phyloP scores from a whole-genome alignment of 768 basidiomycete genomes.

The Russula abietina region DNA sequence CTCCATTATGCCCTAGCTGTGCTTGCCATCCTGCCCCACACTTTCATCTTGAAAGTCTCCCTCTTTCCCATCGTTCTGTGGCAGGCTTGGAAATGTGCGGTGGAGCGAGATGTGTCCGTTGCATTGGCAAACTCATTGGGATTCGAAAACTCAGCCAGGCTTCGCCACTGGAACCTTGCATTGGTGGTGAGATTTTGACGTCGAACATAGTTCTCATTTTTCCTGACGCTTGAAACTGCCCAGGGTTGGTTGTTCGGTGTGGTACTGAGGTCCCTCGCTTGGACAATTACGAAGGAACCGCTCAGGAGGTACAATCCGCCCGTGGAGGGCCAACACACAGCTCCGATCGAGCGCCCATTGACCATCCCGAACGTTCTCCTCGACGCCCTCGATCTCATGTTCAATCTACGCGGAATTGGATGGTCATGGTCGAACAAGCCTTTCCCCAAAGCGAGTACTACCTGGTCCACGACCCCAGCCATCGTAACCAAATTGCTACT shows the following conservation, averaged over 20 bases:
- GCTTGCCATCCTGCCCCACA: conserved; percentile 17
- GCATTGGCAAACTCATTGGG: conserved; percentile 1
- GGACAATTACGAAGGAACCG: conserved; percentile 6
- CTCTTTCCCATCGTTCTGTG: conserved; percentile 8
- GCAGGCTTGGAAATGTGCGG: conserved; percentile 9
- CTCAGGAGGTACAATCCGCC: conserved; percentile 7
- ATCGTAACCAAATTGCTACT: not conserved
- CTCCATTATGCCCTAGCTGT: conserved; percentile 11
- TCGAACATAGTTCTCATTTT: not conserved
- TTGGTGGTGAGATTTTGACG: conserved; percentile 8
- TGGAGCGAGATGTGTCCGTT: conserved; percentile 2
- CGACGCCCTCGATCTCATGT: conserved; percentile 20
- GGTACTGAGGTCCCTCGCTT: conserved; percentile 8
- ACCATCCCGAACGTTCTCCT: conserved; percentile 6
- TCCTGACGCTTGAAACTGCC: too few relatives aligned
- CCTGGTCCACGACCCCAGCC: not conserved
- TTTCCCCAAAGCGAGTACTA: not conserved
- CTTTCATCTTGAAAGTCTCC: not conserved
- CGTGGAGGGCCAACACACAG: not conserved
- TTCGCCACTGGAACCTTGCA: conserved; percentile 4
- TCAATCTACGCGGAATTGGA: conserved; percentile 17
- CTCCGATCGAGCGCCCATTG: conserved; percentile 5
- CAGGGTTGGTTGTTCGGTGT: not conserved
- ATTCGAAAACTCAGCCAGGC: not conserved
- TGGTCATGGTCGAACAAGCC: conserved; percentile 23